Percentiles rank a stretch among this genome's conserved stretches.
These are phyloP conservation scores for Phytophthora pluvialis DNA, from an alignment of 352 stramenopile genomes.

Conservation along the genomic window DNA sequence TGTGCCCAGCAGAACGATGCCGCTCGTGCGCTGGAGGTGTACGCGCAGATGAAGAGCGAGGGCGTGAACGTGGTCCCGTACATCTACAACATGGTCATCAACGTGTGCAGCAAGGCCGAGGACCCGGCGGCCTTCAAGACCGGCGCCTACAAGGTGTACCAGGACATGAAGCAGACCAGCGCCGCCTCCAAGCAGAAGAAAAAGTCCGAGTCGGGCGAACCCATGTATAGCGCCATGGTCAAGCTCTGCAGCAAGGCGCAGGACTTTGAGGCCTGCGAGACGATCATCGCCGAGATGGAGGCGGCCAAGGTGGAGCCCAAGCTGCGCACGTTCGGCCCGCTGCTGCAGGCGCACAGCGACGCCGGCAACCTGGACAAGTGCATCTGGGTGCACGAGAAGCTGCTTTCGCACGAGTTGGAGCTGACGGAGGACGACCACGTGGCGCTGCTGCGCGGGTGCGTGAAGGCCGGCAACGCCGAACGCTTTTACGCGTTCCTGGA, in stretches of 20 bases:
- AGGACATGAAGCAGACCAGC: conserved; percentile 67
- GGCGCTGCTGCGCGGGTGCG: conserved; percentile 59
- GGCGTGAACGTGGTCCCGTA: conserved; percentile 45
- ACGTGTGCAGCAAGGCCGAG: conserved; percentile 60
- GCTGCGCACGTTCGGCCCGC: conserved; percentile 73
- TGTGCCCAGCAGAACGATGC: conserved; percentile 55
- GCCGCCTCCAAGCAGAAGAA: conserved; percentile 18
- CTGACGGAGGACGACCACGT: conserved; percentile 71
- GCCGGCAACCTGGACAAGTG: conserved; percentile 63
- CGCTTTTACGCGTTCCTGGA: conserved; percentile 67
- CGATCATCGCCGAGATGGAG: conserved; percentile 62
- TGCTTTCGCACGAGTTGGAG: conserved; percentile 54
- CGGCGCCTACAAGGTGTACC: conserved; percentile 61
- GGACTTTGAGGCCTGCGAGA: conserved; percentile 60
- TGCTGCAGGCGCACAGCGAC: conserved; percentile 68
- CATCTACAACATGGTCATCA: conserved; percentile 70
- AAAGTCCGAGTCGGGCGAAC: conserved; percentile 51
- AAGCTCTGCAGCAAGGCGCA: conserved; percentile 72
- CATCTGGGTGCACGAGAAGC: conserved; percentile 57
- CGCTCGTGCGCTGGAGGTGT: conserved; percentile 47
- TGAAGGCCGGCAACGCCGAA: conserved; percentile 39
- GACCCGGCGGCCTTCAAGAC: conserved; percentile 37
- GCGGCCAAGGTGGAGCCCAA: conserved; percentile 56
- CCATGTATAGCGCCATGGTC: conserved; percentile 76
- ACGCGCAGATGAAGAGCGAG: conserved; percentile 56